These are phyloP conservation scores for Erythrophleum ivorense DNA, from an alignment of 331 rosid genomes.

Conservation along the genomic window DNA sequence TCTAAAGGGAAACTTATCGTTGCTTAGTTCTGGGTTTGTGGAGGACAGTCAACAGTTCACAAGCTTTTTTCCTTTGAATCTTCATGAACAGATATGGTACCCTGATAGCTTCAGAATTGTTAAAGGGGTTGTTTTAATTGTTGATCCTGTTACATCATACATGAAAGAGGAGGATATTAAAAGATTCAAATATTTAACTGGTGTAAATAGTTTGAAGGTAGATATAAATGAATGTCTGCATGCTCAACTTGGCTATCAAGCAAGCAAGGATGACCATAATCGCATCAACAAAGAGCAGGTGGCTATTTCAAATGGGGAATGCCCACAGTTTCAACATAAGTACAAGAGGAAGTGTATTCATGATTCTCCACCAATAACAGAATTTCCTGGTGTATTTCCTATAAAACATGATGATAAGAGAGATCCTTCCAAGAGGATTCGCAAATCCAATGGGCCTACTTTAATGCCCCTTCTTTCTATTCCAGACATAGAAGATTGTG, in stretches of 20 bases:
- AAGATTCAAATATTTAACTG: constrained; percentile 58
- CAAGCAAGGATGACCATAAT: constrained; percentile 21
- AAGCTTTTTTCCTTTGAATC: constrained; percentile 59
- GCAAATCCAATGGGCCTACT: constrained; percentile 47
- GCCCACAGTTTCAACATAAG: constrained; percentile 38
- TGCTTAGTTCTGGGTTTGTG: constrained; percentile 33
- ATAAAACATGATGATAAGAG: constrained; percentile 32
- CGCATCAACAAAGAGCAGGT: constrained; percentile 1
- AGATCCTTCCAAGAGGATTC: constrained; percentile 41
- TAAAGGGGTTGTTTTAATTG: constrained; percentile 61
- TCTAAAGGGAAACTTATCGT: constrained; percentile 54
- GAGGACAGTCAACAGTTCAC: constrained; percentile 59
- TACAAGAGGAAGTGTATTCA: constrained; percentile 44
- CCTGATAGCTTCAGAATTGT: constrained; percentile 68
- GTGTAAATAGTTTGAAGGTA: constrained; percentile 48
- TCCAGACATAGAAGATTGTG: constrained; percentile 38
- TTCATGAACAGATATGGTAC: constrained; percentile 74
- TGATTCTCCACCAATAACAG: constrained; percentile 7
- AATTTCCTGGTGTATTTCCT: constrained; percentile 26
- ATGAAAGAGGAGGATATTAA: constrained; percentile 50
- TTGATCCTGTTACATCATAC: constrained; percentile 49
- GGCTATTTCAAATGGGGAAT: constrained; percentile 34
- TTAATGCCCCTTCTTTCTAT: constrained; percentile 57
- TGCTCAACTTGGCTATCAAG: constrained; percentile 17
- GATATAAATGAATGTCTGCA: constrained; percentile 43